Base-by-base conservation (phyloP, 331 rosid species). In the Acacia concinna region DNA sequence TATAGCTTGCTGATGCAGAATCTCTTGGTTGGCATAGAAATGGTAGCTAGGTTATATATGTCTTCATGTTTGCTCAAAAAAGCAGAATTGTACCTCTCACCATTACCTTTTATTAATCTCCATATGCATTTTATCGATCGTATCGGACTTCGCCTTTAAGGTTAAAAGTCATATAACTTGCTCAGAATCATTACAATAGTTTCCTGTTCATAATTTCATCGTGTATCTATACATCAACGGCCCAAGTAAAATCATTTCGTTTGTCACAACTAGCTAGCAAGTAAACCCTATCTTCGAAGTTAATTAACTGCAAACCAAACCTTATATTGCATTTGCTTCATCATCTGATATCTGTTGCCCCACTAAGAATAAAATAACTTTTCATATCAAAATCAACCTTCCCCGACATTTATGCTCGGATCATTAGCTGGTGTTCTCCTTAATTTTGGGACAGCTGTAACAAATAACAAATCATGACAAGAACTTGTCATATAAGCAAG, bases 381-480 rank as follows among this genome's bases (percentile, higher is more conserved):
- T 21, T 10, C 25, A 30, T 64, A 7, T 32, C 21, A 47, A 73
- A 73, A 57, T 20, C 76, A 44, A 71, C 41, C 41, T 21, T 21
- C 43, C 49, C 37, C 31, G 17, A 60, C 65, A 23, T 20, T 77
- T 31, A 41, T 71, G 49, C 31, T 38, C 64, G 51, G 46, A 62
- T 68, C 74, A 59, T 66, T 73, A 17, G 17, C 67, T 15, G 23
- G 62, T 68, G 64, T 79, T 65, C 75, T 75, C 78, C 67, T 79
- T 62, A 70, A 69, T 37, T 68, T 74, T 38, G 78, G 74, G 52
- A 74, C 35, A 38, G 32, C 37, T 30, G 44, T 30, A 34, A 71
- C 63, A 47, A 47, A 69, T 44, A 70, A 28, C 31, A 56, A 2
- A 66, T 52, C 12, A 21, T 57, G 31, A 13, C 47, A 3, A 54